phyloP scores from a whole-genome alignment of 371 early-diverging fungal species.

The Rhizopus microsporus region DNA sequence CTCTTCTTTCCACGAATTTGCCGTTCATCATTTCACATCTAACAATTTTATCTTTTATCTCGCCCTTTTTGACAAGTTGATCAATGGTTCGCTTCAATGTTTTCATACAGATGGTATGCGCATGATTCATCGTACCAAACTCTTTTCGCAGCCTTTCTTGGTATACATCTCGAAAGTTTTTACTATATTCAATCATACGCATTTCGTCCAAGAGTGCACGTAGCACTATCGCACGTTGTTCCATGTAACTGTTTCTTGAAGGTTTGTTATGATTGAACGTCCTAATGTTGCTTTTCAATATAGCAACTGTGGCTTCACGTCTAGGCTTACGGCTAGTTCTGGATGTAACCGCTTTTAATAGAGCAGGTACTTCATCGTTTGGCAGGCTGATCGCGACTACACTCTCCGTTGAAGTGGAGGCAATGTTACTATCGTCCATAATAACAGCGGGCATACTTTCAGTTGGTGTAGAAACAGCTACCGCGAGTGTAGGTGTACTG shows the following conservation, averaged over 20 bases:
- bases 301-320: not conserved
- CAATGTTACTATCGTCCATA: not conserved
- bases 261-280: not conserved
- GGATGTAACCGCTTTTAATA: no score
- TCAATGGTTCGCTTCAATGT: constrained; percentile 23
- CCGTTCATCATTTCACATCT: constrained; percentile 9
- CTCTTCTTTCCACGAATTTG: not conserved
- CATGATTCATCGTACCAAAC: not conserved
- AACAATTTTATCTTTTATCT: not conserved
- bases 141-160: not conserved
- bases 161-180: constrained; percentile 4
- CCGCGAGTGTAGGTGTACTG: not conserved
- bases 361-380: no score
- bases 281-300: not conserved
- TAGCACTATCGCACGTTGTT: constrained; percentile 23
- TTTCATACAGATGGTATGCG: constrained; percentile 6
- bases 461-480: not conserved
- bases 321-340: no score
- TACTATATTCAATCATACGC: constrained; percentile 21
- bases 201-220: constrained; percentile 18
- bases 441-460: not conserved
- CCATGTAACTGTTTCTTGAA: constrained; percentile 18
- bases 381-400: not conserved
- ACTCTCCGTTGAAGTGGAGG: not conserved
- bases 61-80: constrained; percentile 11